These are phyloP conservation scores for Darksidea phi DNA, from an alignment of 495 filamentous ascomycete species.

Conservation along the genomic window DNA sequence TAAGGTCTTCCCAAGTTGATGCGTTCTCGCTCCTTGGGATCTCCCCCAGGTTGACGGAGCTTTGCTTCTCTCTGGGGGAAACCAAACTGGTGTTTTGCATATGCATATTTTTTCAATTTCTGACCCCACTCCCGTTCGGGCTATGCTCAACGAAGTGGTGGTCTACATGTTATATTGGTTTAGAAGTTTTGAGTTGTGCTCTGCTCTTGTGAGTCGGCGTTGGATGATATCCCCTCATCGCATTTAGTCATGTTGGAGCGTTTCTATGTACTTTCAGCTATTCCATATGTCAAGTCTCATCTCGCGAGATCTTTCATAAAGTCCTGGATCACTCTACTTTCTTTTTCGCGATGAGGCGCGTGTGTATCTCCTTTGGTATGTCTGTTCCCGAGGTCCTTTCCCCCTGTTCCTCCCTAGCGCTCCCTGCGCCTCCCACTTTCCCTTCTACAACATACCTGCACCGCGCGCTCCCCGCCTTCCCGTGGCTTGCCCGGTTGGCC, in stretches of 20 bases:
- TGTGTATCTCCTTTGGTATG: conserved; percentile 33
- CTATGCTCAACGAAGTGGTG: not conserved
- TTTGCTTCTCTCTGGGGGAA: conserved; percentile 20
- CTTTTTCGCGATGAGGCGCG: conserved; percentile 33
- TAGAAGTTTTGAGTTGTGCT: conserved; percentile 40
- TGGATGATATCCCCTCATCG: conserved; percentile 38
- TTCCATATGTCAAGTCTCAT: conserved; percentile 1
- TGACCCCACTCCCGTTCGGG: not conserved
- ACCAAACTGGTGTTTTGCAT: conserved; percentile 30
- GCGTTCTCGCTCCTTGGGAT: conserved; percentile 27
- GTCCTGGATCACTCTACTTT: conserved; percentile 11
- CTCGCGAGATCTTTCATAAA: conserved; percentile 4
- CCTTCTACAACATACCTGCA: conserved; percentile 17
- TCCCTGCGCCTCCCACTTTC: conserved; percentile 9
- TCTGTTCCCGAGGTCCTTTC: conserved; percentile 40
- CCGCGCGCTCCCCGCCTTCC: conserved; percentile 23
- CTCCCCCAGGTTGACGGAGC: conserved; percentile 19
- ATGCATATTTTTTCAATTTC: conserved; percentile 26
- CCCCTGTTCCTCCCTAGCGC: conserved; percentile 37
- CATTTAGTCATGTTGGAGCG: conserved; percentile 21
- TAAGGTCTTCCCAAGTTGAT: conserved; percentile 22
- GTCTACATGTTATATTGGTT: conserved; percentile 31
- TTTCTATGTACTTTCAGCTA: conserved; percentile 13
- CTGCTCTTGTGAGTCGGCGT: conserved; percentile 34
- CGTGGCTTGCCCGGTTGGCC: conserved; percentile 42